These are phyloP conservation scores for Silene uniflora DNA, from an alignment of 148 eudicot species.

Conservation along the genomic window DNA sequence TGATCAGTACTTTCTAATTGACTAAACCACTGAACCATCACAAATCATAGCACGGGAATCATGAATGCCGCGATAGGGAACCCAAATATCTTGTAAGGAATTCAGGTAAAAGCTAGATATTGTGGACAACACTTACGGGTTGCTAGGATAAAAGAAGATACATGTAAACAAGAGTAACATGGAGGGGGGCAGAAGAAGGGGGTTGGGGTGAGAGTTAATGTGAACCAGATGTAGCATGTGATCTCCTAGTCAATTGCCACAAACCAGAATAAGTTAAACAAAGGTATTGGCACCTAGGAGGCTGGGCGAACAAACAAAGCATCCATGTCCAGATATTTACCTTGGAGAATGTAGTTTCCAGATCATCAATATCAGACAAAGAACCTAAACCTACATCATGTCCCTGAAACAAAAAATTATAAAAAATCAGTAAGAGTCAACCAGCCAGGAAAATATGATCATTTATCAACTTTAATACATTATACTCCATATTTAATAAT, in stretches of 20 bases:
- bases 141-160: background rate
- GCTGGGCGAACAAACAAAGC: background rate
- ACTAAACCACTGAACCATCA: background rate
- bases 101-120: background rate
- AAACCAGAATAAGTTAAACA: background rate
- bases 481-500: too few relatives aligned
- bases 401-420: conserved; percentile 15
- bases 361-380: conserved; percentile 77
- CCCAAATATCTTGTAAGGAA: background rate
- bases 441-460: background rate
- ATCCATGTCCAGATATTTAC: conserved; percentile 25
- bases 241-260: background rate
- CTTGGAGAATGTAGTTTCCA: conserved; percentile 85
- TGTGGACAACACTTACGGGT: background rate
- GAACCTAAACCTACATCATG: conserved; percentile 68
- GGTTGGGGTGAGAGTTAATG: background rate
- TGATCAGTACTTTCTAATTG: background rate
- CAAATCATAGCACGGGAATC: background rate
- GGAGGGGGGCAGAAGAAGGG: background rate
- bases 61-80: background rate
- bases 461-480: background rate
- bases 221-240: background rate
- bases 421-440: background rate
- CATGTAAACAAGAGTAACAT: background rate
- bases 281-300: background rate